Evolutionary conservation across 2,329 filamentous ascomycete species (phyloP).

Genomic region (Calonectria leucothoes): DNA sequence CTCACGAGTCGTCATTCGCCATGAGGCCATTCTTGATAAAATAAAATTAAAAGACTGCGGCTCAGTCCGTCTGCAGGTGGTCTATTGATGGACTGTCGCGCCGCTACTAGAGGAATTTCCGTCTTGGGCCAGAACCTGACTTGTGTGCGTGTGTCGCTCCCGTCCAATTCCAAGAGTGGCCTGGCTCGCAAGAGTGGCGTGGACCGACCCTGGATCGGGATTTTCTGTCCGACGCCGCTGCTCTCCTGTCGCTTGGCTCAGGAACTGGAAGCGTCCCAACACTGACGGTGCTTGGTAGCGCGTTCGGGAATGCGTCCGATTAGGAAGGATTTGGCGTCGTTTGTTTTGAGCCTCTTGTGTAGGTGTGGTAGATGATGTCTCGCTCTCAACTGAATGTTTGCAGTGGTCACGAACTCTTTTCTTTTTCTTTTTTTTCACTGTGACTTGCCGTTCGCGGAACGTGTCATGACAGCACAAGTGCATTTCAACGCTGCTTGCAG

Average conservation of each 20-base stretch:
- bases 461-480: neutral
- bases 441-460: neutral
- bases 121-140: neutral
- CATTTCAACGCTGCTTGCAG: neutral
- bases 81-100: neutral
- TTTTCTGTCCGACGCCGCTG: conserved; percentile 10
- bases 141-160: neutral
- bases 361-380: neutral
- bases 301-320: conserved; percentile 1
- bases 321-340: neutral
- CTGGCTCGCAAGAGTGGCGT: neutral
- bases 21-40: neutral
- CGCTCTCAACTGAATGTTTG: neutral
- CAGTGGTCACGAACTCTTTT: neutral
- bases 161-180: neutral
- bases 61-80: neutral
- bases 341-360: neutral
- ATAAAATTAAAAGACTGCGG: neutral
- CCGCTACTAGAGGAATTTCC: neutral
- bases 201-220: neutral
- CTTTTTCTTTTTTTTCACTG: too few relatives aligned
- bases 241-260: neutral
- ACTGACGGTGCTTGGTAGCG: neutral
- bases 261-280: neutral
- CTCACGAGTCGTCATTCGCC: neutral